These are phyloP conservation scores for Mucor plumbeus DNA, from an alignment of 371 early-diverging fungal genomes.

Conservation along the genomic window DNA sequence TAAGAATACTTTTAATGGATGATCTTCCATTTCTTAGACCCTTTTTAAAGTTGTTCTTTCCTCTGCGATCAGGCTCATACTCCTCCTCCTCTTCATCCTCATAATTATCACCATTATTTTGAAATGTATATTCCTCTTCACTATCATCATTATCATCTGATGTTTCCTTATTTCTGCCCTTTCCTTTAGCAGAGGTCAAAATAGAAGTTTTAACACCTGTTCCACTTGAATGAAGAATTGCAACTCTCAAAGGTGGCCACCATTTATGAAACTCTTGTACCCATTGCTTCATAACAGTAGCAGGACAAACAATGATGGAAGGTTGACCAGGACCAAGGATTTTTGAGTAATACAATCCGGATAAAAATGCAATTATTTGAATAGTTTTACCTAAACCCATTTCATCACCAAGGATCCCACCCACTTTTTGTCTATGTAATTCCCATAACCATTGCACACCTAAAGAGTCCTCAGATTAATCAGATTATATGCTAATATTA, in stretches of 20 bases:
- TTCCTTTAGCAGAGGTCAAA: neutral
- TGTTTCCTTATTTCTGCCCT: neutral
- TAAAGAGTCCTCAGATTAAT: neutral
- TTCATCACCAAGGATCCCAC: conserved; percentile 98
- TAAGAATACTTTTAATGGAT: conserved; percentile 25
- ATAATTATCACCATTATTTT: conserved; percentile 27
- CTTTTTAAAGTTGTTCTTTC: conserved; percentile 27
- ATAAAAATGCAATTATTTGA: conserved; percentile 87
- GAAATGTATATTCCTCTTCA: conserved; percentile 4
- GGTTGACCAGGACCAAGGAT: conserved; percentile 59
- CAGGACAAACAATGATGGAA: conserved; percentile 90
- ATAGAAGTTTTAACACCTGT: conserved; percentile 59
- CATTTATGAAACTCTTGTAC: conserved; percentile 93
- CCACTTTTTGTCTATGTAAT: conserved; percentile 84
- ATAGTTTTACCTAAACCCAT: conserved; percentile 99
- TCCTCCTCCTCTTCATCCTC: conserved; percentile 57
- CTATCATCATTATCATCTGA: neutral
- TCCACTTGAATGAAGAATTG: conserved; percentile 87
- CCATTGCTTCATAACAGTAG: conserved; percentile 97
- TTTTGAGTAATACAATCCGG: conserved; percentile 68
- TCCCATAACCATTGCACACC: conserved; percentile 95
- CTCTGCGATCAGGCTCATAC: conserved; percentile 40
- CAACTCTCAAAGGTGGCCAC: conserved; percentile 95
- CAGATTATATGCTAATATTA: neutral
- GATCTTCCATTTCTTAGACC: conserved; percentile 29